phyloP scores from a whole-genome alignment of 2,329 filamentous ascomycete genomes.

The Exophiala alcalophila region DNA sequence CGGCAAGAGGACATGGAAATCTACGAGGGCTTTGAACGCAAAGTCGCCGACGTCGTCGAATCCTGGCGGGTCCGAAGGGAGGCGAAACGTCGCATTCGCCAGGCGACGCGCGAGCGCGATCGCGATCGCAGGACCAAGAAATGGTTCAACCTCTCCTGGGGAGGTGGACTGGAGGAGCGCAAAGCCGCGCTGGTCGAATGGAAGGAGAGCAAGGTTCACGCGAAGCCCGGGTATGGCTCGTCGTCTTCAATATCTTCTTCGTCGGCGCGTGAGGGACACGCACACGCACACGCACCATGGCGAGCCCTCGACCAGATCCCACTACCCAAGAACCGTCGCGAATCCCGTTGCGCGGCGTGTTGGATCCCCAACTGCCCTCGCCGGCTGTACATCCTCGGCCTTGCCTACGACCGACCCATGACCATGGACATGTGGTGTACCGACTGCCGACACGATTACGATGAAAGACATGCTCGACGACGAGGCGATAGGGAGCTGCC shows the following conservation, averaged over 20 bases:
- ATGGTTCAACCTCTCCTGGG: constrained; percentile 1
- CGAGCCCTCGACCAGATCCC: constrained; percentile 20
- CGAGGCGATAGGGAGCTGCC: constrained; percentile 11
- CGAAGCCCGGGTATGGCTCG: no score
- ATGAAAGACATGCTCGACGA: constrained; percentile 10
- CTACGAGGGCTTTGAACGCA: constrained; percentile 10
- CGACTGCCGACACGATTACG: constrained; percentile 15
- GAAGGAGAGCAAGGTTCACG: constrained; percentile 14
- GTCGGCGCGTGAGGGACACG: no score
- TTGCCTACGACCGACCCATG: constrained; percentile 19
- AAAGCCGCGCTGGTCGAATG: constrained; percentile 20
- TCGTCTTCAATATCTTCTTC: no score
- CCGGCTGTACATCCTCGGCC: constrained; percentile 12
- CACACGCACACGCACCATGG: constrained; percentile 10
- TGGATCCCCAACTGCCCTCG: constrained; percentile 23
- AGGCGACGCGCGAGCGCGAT: constrained; percentile 5
- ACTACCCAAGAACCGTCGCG: constrained; percentile 15
- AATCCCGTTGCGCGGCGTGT: constrained; percentile 17
- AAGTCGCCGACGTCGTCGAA: constrained; percentile 26
- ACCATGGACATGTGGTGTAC: constrained; percentile 22
- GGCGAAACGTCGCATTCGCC: constrained; percentile 7
- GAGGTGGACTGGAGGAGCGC: constrained; percentile 15
- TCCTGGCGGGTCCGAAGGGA: constrained; percentile 22
- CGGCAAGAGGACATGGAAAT: constrained; percentile 15
- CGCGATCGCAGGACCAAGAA: constrained; percentile 5